A percentile compares a stretch with the other conserved stretches of the same genome.
Evolutionary conservation across 2,329 filamentous ascomycete genomes (phyloP).

Genomic region (Talaromyces sp.): DNA sequence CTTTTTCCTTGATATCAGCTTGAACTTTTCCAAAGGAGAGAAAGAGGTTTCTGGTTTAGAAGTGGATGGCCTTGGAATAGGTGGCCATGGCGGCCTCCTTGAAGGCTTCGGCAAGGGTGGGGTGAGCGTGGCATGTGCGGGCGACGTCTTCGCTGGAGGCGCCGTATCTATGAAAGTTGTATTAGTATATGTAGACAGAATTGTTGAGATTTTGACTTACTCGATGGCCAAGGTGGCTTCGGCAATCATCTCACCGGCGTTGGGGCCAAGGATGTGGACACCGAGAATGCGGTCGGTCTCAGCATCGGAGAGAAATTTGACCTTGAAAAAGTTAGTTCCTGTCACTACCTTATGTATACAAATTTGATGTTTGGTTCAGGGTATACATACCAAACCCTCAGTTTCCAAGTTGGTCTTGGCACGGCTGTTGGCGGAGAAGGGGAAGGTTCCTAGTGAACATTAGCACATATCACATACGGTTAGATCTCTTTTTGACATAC

Average conservation of each 20-base stretch:
- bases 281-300: slow-evolving; percentile 95
- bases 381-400: slow-evolving; percentile 61
- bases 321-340: slow-evolving; percentile 35
- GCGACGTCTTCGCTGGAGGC: slow-evolving; percentile 93
- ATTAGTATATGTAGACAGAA: not conserved
- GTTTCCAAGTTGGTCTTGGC: slow-evolving; percentile 98
- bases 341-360: not conserved
- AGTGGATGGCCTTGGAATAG: slow-evolving; percentile 93
- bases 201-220: slow-evolving; percentile 22
- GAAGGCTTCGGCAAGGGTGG: slow-evolving; percentile 93
- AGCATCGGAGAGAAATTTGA: slow-evolving; percentile 95
- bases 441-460: slow-evolving; percentile 71
- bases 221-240: slow-evolving; percentile 93
- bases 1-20: not conserved
- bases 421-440: slow-evolving; percentile 95
- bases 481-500: not conserved
- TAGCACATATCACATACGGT: not conserved
- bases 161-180: slow-evolving; percentile 59
- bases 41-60: slow-evolving; percentile 51
- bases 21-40: no score
- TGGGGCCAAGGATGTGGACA: slow-evolving; percentile 92
- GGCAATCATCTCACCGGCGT: slow-evolving; percentile 98
- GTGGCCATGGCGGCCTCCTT: slow-evolving; percentile 99
- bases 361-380: not conserved
- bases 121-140: slow-evolving; percentile 93